A percentile compares a stretch with the other conserved stretches of the same genome.
These are phyloP conservation scores for Entrophospora sp. DNA, from an alignment of 192 early-diverging fungal genomes.

Conservation along the genomic window DNA sequence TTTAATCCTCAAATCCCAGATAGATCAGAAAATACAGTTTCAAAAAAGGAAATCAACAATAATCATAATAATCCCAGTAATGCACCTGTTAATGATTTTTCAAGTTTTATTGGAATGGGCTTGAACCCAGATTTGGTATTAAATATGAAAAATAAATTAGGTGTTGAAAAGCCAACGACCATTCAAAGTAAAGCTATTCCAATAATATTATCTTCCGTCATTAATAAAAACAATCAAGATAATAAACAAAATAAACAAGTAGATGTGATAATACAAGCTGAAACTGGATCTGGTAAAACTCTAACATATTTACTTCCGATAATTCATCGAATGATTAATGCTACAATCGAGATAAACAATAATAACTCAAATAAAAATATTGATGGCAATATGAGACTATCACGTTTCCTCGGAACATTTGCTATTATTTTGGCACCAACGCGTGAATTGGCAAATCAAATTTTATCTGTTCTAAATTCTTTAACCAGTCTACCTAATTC, in stretches of 20 bases:
- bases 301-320: slow-evolving; percentile 91
- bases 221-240: slow-evolving; percentile 7
- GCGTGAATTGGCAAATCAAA: slow-evolving; percentile 96
- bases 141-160: slow-evolving; percentile 65
- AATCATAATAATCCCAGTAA: slow-evolving; percentile 35
- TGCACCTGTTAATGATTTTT: slow-evolving; percentile 37
- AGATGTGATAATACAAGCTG: slow-evolving; percentile 88
- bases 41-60: slow-evolving; percentile 17
- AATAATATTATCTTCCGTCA: slow-evolving; percentile 44
- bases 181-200: slow-evolving; percentile 88
- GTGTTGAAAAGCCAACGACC: slow-evolving; percentile 70
- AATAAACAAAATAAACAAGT: slow-evolving; percentile 29
- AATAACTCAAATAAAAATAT: too few species aligned
- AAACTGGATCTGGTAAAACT: slow-evolving; percentile 98
- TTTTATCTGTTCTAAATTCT: slow-evolving; percentile 63
- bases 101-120: slow-evolving; percentile 69
- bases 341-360: slow-evolving; percentile 39
- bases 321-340: slow-evolving; percentile 71
- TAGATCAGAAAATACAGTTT: slow-evolving; percentile 1
- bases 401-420: slow-evolving; percentile 74
- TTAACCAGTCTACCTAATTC: slow-evolving; percentile 54
- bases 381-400: slow-evolving; percentile 30
- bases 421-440: slow-evolving; percentile 93
- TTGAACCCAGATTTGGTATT: slow-evolving; percentile 59
- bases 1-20: slow-evolving; percentile 16